Percentiles rank a stretch among this genome's conserved stretches.
Conservation (phyloP, 2,329 filamentous ascomycete genomes). For the Juglanconis oblonga region DNA sequence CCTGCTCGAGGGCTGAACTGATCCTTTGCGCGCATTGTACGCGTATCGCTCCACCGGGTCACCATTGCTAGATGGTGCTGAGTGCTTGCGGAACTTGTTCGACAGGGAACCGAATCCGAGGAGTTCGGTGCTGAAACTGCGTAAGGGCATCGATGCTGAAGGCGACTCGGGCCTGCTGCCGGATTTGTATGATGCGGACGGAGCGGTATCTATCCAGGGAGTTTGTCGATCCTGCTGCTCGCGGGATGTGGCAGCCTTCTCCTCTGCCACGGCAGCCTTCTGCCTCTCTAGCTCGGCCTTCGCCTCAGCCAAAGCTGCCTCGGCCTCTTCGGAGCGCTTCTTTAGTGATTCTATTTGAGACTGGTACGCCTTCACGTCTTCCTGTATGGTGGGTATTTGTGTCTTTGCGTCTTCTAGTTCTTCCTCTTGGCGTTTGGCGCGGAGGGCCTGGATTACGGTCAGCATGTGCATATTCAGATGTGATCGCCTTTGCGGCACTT, state of each 20-base stretch:
- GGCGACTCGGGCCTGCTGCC: slow-evolving; percentile 55
- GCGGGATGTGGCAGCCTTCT: slow-evolving; percentile 20
- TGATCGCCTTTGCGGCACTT: slow-evolving; percentile 32
- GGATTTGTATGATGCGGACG: slow-evolving; percentile 38
- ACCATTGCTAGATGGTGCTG: slow-evolving; percentile 49
- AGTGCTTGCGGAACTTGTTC: slow-evolving; percentile 43
- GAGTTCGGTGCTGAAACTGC: slow-evolving; percentile 55
- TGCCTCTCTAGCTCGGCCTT: slow-evolving; percentile 50
- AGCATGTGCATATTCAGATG: slow-evolving; percentile 20
- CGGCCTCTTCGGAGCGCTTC: slow-evolving; percentile 61
- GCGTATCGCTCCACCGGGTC: slow-evolving; percentile 38
- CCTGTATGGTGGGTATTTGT: slow-evolving; percentile 61
- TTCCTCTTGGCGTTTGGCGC: slow-evolving; percentile 70
- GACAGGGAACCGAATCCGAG: slow-evolving; percentile 42
- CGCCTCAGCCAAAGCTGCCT: slow-evolving; percentile 60
- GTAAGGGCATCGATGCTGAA: slow-evolving; percentile 43
- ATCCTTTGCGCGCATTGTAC: slow-evolving; percentile 43
- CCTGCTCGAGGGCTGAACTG: slow-evolving; percentile 43
- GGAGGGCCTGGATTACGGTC: slow-evolving; percentile 51
- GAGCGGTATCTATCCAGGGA: slow-evolving; percentile 51
- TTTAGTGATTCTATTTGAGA: slow-evolving; percentile 60
- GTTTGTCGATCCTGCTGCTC: slow-evolving; percentile 40
- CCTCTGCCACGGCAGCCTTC: slow-evolving; percentile 34
- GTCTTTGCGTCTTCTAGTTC: slow-evolving; percentile 72
- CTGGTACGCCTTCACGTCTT: slow-evolving; percentile 60